Percentiles rank a stretch among this genome's conserved stretches.
Evolutionary conservation across 2,329 filamentous ascomycete genomes (phyloP).

Genomic region (Clonostachys chloroleuca): DNA sequence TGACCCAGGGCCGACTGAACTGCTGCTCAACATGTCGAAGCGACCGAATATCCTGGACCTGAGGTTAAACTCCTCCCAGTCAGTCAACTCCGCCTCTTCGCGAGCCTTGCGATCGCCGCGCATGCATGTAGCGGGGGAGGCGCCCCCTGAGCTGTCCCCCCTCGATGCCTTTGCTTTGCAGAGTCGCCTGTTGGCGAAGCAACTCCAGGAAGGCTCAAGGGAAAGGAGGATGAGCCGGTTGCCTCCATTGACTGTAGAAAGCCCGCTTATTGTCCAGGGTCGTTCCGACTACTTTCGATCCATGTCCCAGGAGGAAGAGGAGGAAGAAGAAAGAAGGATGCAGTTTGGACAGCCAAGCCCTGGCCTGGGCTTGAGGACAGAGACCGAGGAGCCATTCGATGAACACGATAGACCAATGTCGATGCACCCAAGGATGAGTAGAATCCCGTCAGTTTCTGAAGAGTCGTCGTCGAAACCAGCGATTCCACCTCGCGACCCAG

Average conservation of each 20-base stretch:
- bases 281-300: constrained; percentile 80
- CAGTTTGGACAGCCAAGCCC: constrained; percentile 7
- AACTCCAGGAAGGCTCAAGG: constrained; percentile 75
- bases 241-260: constrained; percentile 76
- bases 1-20: background rate
- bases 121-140: constrained; percentile 72
- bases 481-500: constrained; percentile 29
- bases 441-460: constrained; percentile 47
- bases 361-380: constrained; percentile 42
- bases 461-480: constrained; percentile 41
- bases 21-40: constrained; percentile 38
- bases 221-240: constrained; percentile 78
- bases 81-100: constrained; percentile 35
- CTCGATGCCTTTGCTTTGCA: constrained; percentile 94
- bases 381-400: constrained; percentile 51
- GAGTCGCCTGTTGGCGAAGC: constrained; percentile 79
- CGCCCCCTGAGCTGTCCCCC: constrained; percentile 86
- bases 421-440: constrained; percentile 72
- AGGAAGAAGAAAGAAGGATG: background rate
- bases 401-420: constrained; percentile 60
- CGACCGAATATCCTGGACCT: constrained; percentile 57
- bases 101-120: constrained; percentile 67
- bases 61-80: constrained; percentile 51
- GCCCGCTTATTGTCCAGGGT: constrained; percentile 70
- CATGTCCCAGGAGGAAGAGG: constrained; percentile 51